Percentiles rank a stretch among this genome's conserved stretches.
Conservation (phyloP, 176 grass and related monocot genomes). For the Oryza rufipogon region DNA sequence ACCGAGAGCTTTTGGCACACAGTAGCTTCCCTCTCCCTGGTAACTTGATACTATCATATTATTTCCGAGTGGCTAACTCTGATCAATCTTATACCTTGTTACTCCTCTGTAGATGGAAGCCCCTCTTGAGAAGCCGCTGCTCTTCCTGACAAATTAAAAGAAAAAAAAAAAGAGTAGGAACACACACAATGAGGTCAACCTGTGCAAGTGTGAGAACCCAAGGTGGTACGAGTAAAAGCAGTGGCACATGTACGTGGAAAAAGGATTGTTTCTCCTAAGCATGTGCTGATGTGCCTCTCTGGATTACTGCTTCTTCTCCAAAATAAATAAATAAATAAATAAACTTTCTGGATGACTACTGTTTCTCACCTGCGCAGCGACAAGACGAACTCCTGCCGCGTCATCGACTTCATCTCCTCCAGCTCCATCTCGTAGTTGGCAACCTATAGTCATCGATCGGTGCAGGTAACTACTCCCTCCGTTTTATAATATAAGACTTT, state of each 20-base stretch:
- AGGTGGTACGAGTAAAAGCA: neutral
- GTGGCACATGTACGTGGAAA: slow-evolving; percentile 41
- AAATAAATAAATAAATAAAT: too few relatives aligned
- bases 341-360: too few relatives aligned
- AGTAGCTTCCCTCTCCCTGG: too few relatives aligned
- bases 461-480: neutral
- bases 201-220: neutral
- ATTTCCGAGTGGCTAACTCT: slow-evolving; percentile 6
- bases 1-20: too few relatives aligned
- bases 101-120: slow-evolving; percentile 98
- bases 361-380: slow-evolving; percentile 75
- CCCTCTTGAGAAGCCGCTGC: slow-evolving; percentile 95
- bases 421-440: slow-evolving; percentile 80
- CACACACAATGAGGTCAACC: slow-evolving; percentile 33
- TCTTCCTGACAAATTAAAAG: slow-evolving; percentile 57
- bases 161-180: slow-evolving; percentile 34
- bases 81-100: slow-evolving; percentile 59
- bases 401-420: slow-evolving; percentile 94
- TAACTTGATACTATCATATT: neutral
- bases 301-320: neutral
- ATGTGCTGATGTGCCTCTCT: neutral
- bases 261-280: neutral
- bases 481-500: too few relatives aligned
- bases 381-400: slow-evolving; percentile 90
- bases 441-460: slow-evolving; percentile 44